Evolutionary conservation across 2,329 filamentous ascomycete genomes (phyloP), one percentile per base, ranked within the genome.

Genomic region (Verticillium dahliae): DNA sequence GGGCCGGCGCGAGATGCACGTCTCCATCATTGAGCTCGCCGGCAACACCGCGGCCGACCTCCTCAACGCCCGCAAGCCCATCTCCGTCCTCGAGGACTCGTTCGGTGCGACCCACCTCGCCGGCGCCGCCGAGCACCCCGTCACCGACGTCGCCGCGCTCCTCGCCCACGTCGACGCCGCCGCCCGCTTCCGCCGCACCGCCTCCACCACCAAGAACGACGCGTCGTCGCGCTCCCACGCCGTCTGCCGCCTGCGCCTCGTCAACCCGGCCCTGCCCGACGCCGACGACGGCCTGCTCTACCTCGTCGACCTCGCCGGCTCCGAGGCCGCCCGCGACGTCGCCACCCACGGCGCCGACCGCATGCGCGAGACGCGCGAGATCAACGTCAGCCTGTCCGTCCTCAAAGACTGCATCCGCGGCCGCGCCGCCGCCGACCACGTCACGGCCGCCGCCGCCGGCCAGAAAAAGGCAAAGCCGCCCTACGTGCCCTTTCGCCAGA

Each of bases 321-420:
- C 79, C 7, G 81, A 84, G 63, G 74, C 73, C 1, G 78, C 79
- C 1, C 76, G 78, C 9, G 79, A 82, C 64, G 67, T 74, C 1
- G 67, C 68, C 0, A 64, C 64, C 4, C 78, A 82, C 66, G 72
- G 72, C 2, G 68, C 74, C 1, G 74, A 76, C 34, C 77, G 79
- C 6, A 79, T 81, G 73, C 74, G 74, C 45, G 80, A 81, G 66
- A 73, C 78, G 4, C 71, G 73, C 13, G 75, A 81, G 67, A 81
- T 82, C 70, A 81, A 81, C 65, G 73, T 70, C 9, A 81, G 78
- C 62, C 72, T 82, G 0, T 81, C 79, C 0, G 74, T 78, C 0
- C 73, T 84, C 2, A 83, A 83, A 62, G 81, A 83, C 65, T 83
- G 80, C 61, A 83, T 84, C 58, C 75, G 80, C 1, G 78, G 76